These are phyloP conservation scores for Phascolomyces articulosus DNA, from an alignment of 371 early-diverging fungal species.

Conservation along the genomic window DNA sequence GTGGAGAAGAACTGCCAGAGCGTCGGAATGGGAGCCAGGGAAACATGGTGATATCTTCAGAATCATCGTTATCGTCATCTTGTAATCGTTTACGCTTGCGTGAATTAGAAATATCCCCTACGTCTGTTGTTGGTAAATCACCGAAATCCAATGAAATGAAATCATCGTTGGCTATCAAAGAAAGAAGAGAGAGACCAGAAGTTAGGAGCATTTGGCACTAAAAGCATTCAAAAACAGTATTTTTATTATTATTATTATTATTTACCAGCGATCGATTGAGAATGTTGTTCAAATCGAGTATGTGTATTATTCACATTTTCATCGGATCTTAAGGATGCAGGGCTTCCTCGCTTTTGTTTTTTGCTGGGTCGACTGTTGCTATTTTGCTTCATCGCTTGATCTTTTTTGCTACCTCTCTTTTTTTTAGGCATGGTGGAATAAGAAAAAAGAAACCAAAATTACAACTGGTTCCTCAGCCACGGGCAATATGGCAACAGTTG, in stretches of 20 bases:
- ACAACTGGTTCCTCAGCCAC: too few species aligned
- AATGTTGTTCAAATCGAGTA: too few species aligned
- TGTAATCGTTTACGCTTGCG: conserved; percentile 1
- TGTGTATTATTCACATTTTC: not conserved
- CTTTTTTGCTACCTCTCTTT: too few species aligned
- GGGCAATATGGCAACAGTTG: too few species aligned
- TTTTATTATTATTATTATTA: not conserved
- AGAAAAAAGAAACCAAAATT: too few species aligned
- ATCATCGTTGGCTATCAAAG: conserved; percentile 4
- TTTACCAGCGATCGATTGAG: not conserved
- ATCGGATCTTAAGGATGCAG: not conserved
- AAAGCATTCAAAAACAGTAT: too few species aligned
- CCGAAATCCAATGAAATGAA: conserved; percentile 7
- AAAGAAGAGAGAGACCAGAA: too few species aligned
- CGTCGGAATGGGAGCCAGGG: not conserved
- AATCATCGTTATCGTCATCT: not conserved
- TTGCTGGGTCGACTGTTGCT: not conserved
- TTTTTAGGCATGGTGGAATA: too few species aligned
- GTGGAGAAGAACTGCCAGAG: not conserved
- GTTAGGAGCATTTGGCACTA: too few species aligned
- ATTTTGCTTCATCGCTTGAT: too few species aligned
- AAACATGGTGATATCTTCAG: not conserved
- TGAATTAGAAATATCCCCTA: not conserved
- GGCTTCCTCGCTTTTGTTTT: not conserved
- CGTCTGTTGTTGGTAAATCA: not conserved